Base-by-base conservation (phyloP, 371 early-diverging fungal genomes). In the Gilbertella persicaria region DNA sequence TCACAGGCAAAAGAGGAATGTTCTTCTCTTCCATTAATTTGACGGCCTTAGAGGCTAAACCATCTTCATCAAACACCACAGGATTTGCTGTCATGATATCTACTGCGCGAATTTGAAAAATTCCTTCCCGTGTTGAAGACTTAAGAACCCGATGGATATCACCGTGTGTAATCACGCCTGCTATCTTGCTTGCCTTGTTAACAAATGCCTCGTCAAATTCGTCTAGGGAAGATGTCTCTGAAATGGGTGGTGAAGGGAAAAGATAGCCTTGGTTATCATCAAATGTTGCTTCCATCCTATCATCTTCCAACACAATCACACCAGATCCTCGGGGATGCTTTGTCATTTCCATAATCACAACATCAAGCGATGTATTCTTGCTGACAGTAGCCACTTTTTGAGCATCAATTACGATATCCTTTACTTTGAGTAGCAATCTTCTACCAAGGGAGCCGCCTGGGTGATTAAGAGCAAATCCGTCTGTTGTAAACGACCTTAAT, bases 381-480 rank as follows among this genome's bases (percentile, higher is more conserved):
- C 50, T 23, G 0, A 72, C 73, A 24, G 62, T 45, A 1, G 73
- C 73, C 1, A 71, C 67, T 16, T 69, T 52, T 10, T 40, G 39
- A 0, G 58, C 19, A 3, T 62, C 55, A 0, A 75, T 53, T 55
- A 66, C 55, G 20, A 58, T 51, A 50, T 78, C 79, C 16, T 65
- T 53, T 1, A 75, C 68, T 41, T 73, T 75, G 8, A 78, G 52
- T 8, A 75, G 29, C 10, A 78, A 55, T 23, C 67, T 33, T 46
- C 73, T 51, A 5, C 87, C 87, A 0, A 87, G 55, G 1, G 77
- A 62, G 0, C 87, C 87, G 7, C 85, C 85, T 0, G 87, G 87
- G 61, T 87, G 87, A 51, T 83, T 82, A 20, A 80, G 55, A 0
- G 82, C 83, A 69, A 85, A 87, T 13, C 78, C 82, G 7, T 60